A percentile compares a stretch with the other conserved stretches of the same genome.
Conservation (phyloP, 2,329 filamentous ascomycete genomes). For the Neofusicoccum sp. region DNA sequence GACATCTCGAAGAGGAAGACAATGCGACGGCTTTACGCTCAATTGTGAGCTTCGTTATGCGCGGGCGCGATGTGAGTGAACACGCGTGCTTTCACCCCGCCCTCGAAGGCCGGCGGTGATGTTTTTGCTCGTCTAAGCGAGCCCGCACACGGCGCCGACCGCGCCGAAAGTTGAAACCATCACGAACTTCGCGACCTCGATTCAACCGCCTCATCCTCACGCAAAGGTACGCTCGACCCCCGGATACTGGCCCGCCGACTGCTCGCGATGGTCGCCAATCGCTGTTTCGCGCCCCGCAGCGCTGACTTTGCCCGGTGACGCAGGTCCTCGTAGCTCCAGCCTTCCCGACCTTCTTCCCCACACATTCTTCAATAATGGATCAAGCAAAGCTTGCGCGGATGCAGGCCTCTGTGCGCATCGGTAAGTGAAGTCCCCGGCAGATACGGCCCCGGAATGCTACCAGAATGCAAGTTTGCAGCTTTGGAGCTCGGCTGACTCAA, state of each 20-base stretch:
- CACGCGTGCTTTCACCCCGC: background rate
- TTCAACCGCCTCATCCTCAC: constrained; percentile 18
- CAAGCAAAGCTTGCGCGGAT: constrained; percentile 46
- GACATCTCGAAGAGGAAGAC: background rate
- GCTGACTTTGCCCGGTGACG: constrained; percentile 2
- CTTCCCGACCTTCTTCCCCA: constrained; percentile 16
- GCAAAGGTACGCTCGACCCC: constrained; percentile 14
- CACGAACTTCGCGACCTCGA: constrained; percentile 18
- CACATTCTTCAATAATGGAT: constrained; percentile 42
- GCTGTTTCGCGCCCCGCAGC: background rate
- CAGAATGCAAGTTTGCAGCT: background rate
- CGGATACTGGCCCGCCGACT: background rate
- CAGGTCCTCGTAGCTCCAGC: constrained; percentile 9
- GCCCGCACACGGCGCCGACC: constrained; percentile 18
- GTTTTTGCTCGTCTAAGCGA: constrained; percentile 18
- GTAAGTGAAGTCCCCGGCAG: constrained; percentile 29
- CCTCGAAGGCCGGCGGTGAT: background rate
- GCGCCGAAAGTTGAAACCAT: constrained; percentile 19
- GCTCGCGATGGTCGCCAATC: constrained; percentile 1
- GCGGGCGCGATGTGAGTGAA: background rate
- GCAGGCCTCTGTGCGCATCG: constrained; percentile 45
- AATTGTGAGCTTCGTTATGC: background rate
- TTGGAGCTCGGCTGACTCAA: constrained; percentile 18
- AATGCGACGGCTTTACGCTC: background rate
- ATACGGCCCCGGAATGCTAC: background rate